Evolutionary conservation across 1,284 basidiomycete genomes (phyloP).

Genomic region (Xerocomus cyaneibrunnescens): DNA sequence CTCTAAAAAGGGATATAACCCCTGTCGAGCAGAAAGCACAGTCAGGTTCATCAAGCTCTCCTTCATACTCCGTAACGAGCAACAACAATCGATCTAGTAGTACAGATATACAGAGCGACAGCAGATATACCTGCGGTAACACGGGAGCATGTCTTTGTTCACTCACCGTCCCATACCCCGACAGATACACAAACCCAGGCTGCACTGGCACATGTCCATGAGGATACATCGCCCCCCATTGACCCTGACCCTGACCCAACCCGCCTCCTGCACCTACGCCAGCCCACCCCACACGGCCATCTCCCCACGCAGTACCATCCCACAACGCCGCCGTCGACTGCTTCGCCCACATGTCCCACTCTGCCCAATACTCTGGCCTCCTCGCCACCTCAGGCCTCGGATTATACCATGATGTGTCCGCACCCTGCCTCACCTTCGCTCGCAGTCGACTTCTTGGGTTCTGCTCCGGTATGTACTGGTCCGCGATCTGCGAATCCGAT

Average conservation of each 20-base stretch:
- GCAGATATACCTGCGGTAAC: neutral
- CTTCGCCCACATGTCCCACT: slow-evolving; percentile 31
- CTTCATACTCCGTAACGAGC: too few relatives aligned
- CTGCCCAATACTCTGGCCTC: slow-evolving; percentile 11
- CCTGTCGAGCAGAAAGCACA: too few relatives aligned
- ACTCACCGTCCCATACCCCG: slow-evolving; percentile 5
- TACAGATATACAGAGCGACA: neutral
- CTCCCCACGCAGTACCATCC: slow-evolving; percentile 1
- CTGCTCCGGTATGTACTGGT: slow-evolving; percentile 23
- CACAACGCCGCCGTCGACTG: slow-evolving; percentile 20
- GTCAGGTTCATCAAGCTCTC: too few relatives aligned
- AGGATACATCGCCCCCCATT: slow-evolving; percentile 15
- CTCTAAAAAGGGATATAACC: too few relatives aligned
- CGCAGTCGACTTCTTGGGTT: slow-evolving; percentile 20
- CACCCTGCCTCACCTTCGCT: slow-evolving; percentile 7
- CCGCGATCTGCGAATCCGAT: slow-evolving; percentile 19
- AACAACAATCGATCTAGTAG: too few relatives aligned
- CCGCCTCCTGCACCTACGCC: slow-evolving; percentile 1
- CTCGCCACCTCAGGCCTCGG: slow-evolving; percentile 2
- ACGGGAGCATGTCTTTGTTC: neutral
- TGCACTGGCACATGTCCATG: slow-evolving; percentile 19
- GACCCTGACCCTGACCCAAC: neutral
- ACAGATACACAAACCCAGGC: slow-evolving; percentile 16
- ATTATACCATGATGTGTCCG: slow-evolving; percentile 31
- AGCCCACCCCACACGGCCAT: neutral